phyloP scores from a whole-genome alignment of 2,329 filamentous ascomycete species.

The Neonectria hederae region DNA sequence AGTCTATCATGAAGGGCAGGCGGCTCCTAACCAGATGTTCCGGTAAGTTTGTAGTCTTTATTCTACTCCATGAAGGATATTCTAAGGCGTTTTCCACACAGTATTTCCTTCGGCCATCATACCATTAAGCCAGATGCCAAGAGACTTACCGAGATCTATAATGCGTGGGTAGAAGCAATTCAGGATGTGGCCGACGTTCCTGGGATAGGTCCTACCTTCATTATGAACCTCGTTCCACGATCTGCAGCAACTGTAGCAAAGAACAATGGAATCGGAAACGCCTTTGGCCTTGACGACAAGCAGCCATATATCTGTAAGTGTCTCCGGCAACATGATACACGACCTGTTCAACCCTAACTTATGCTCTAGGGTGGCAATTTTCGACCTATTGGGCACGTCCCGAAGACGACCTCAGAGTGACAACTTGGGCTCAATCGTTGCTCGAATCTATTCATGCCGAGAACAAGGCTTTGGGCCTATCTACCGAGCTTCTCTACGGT shows the following conservation, averaged over 20 bases:
- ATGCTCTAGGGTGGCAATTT: constrained; percentile 50
- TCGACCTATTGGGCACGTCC: constrained; percentile 49
- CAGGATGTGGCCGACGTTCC: constrained; percentile 29
- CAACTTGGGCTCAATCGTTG: constrained; percentile 44
- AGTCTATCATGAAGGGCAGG: constrained; percentile 41
- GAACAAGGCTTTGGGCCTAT: constrained; percentile 44
- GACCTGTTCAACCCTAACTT: neutral
- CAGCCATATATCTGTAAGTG: constrained; percentile 18
- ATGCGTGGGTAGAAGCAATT: constrained; percentile 48
- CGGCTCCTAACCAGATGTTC: constrained; percentile 49
- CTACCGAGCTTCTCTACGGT: constrained; percentile 43
- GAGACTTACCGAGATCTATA: constrained; percentile 45
- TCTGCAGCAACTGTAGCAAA: constrained; percentile 8
- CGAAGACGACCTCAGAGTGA: constrained; percentile 49
- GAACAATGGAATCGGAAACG: constrained; percentile 20
- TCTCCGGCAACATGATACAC: neutral
- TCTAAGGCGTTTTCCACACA: neutral
- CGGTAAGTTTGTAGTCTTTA: constrained; percentile 33
- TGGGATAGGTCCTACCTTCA: constrained; percentile 14
- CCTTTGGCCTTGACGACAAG: constrained; percentile 17
- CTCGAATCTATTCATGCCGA: constrained; percentile 43
- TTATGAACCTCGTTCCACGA: constrained; percentile 12
- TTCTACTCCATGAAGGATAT: neutral
- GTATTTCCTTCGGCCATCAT: constrained; percentile 44
- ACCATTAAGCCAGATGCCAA: constrained; percentile 49